Evolutionary conservation across 2,329 filamentous ascomycete genomes (phyloP).

Genomic region (Setomelanomma holmii): DNA sequence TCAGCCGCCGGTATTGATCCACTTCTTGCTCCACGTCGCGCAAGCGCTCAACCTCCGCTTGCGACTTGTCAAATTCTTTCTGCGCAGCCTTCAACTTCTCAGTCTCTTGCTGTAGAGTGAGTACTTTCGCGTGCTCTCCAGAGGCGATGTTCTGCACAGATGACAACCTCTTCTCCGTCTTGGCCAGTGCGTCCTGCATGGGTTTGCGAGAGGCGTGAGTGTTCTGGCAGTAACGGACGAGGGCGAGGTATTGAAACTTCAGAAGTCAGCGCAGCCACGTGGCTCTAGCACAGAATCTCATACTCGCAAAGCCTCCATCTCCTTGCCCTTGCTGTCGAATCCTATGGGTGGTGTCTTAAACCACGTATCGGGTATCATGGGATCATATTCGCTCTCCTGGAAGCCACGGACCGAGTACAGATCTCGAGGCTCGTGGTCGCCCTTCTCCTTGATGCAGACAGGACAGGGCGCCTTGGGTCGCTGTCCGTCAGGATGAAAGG

Average conservation of each 20-base stretch:
- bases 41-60: conserved; percentile 22
- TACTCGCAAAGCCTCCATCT: conserved; percentile 54
- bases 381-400: conserved; percentile 51
- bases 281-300: not conserved
- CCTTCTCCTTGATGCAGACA: conserved; percentile 49
- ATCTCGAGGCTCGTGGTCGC: conserved; percentile 43
- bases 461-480: conserved; percentile 55
- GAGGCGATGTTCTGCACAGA: conserved; percentile 45
- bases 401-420: conserved; percentile 57
- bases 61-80: conserved; percentile 13
- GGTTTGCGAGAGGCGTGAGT: conserved; percentile 28
- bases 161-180: conserved; percentile 32
- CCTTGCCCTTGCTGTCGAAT: conserved; percentile 45
- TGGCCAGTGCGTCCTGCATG: conserved; percentile 13
- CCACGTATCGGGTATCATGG: conserved; percentile 52
- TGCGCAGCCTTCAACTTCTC: conserved; percentile 18
- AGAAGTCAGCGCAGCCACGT: conserved; percentile 13
- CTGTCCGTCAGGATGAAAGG: conserved; percentile 53
- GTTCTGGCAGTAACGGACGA: conserved; percentile 36
- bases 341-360: conserved; percentile 55
- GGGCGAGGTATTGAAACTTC: conserved; percentile 57
- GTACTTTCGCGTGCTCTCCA: conserved; percentile 40
- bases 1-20: conserved; percentile 21
- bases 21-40: conserved; percentile 26
- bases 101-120: conserved; percentile 31